Percentiles rank a stretch among this genome's conserved stretches.
phyloP scores from a whole-genome alignment of 352 stramenopile species.

The Globisporangium abappressorium region DNA sequence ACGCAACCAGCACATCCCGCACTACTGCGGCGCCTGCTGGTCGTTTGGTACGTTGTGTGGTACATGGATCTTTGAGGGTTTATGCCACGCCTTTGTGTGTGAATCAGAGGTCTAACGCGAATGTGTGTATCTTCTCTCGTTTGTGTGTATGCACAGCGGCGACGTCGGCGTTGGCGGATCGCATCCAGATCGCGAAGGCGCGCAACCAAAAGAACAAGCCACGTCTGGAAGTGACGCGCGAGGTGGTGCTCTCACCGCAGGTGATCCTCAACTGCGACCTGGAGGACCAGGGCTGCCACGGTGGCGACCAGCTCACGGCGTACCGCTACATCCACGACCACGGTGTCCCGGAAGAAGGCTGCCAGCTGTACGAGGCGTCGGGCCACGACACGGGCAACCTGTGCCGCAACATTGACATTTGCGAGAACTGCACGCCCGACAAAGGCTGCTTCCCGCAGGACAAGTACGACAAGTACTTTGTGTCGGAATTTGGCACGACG shows the following conservation, averaged over 20 bases:
- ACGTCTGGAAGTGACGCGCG: slow-evolving; percentile 61
- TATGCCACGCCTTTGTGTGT: not conserved
- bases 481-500: slow-evolving; percentile 93
- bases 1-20: slow-evolving; percentile 83
- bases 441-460: slow-evolving; percentile 88
- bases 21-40: slow-evolving; percentile 91
- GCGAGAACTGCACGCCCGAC: slow-evolving; percentile 87
- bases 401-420: slow-evolving; percentile 88
- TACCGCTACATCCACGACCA: slow-evolving; percentile 93
- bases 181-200: slow-evolving; percentile 80
- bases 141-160: slow-evolving; percentile 33
- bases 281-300: slow-evolving; percentile 89
- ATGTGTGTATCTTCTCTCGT: slow-evolving; percentile 1
- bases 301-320: slow-evolving; percentile 88
- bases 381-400: slow-evolving; percentile 88
- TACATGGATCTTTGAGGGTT: not conserved
- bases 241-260: slow-evolving; percentile 82
- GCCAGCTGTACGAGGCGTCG: slow-evolving; percentile 92
- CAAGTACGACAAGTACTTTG: slow-evolving; percentile 93
- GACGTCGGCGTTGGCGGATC: slow-evolving; percentile 84
- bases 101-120: not conserved
- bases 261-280: slow-evolving; percentile 89
- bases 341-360: slow-evolving; percentile 93
- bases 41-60: slow-evolving; percentile 52
- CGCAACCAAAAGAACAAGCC: slow-evolving; percentile 46